Percentiles rank a stretch among this genome's conserved stretches.
Conservation (phyloP, 305 asterid species). For the Fraxinus dipetala region DNA sequence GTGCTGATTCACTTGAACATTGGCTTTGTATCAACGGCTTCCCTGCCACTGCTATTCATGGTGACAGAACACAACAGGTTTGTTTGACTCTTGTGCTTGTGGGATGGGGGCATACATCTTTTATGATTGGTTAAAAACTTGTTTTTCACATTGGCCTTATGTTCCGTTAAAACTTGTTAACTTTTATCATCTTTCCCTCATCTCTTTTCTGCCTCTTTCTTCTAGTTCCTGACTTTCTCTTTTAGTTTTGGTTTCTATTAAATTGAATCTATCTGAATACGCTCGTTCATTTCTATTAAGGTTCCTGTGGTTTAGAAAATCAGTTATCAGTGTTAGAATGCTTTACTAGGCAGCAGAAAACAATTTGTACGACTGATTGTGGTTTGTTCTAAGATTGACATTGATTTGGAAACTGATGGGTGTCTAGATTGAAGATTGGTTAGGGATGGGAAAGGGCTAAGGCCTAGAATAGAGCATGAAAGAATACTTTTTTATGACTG, state of each 20-base stretch:
- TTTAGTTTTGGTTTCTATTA: background rate
- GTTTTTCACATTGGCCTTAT: background rate
- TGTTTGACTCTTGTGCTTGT: background rate
- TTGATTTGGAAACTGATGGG: background rate
- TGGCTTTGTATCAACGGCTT: slow-evolving; percentile 53
- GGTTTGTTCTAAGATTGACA: background rate
- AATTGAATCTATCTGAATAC: background rate
- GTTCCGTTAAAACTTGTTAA: background rate
- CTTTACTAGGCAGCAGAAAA: background rate
- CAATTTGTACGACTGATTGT: background rate
- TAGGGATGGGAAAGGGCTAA: background rate
- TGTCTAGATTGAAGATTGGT: background rate
- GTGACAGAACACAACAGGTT: slow-evolving; percentile 63
- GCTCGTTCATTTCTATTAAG: background rate
- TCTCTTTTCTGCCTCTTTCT: background rate
- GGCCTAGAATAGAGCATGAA: background rate
- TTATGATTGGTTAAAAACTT: background rate
- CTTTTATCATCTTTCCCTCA: background rate
- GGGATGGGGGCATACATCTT: background rate
- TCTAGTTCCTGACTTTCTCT: background rate
- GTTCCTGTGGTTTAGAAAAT: background rate
- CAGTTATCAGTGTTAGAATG: background rate
- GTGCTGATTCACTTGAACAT: slow-evolving; percentile 60
- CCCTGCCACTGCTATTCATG: slow-evolving; percentile 62
- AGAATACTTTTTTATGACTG: background rate